A percentile compares a stretch with the other conserved stretches of the same genome.
Conservation (phyloP, 2,329 filamentous ascomycete genomes). For the Ophiostoma novo-ulmi region DNA sequence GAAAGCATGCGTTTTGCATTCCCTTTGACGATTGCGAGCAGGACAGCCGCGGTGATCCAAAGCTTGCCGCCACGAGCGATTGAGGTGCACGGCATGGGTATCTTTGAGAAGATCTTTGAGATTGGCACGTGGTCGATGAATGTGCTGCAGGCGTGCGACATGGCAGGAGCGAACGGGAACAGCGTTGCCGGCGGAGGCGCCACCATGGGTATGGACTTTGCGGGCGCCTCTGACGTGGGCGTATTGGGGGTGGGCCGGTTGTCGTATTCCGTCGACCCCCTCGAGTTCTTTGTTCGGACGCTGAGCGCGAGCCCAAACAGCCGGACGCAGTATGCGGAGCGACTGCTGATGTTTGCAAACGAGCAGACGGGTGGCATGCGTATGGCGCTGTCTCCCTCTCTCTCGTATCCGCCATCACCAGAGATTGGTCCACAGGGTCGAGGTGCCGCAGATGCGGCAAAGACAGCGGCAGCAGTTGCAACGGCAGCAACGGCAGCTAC, state of each 20-base stretch:
- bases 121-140: conserved; percentile 44
- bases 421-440: conserved; percentile 10
- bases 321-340: conserved; percentile 41
- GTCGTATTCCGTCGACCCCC: conserved; percentile 38
- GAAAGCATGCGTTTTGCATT: conserved; percentile 58
- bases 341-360: conserved; percentile 40
- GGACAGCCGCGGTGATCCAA: conserved; percentile 45
- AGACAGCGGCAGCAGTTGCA: neutral
- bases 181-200: conserved; percentile 26
- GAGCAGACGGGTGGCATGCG: conserved; percentile 39
- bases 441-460: neutral
- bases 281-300: conserved; percentile 43
- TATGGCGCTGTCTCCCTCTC: conserved; percentile 32
- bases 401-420: conserved; percentile 28
- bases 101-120: conserved; percentile 48
- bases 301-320: conserved; percentile 43
- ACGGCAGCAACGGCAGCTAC: neutral
- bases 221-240: conserved; percentile 33
- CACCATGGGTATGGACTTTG: conserved; percentile 33
- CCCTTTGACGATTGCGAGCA: conserved; percentile 57
- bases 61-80: conserved; percentile 40
- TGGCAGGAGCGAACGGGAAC: conserved; percentile 25
- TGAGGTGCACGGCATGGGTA: conserved; percentile 47
- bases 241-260: conserved; percentile 34
- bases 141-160: conserved; percentile 38